phyloP scores from a whole-genome alignment of 2,329 filamentous ascomycete genomes.

The Exophiala xenobiotica region DNA sequence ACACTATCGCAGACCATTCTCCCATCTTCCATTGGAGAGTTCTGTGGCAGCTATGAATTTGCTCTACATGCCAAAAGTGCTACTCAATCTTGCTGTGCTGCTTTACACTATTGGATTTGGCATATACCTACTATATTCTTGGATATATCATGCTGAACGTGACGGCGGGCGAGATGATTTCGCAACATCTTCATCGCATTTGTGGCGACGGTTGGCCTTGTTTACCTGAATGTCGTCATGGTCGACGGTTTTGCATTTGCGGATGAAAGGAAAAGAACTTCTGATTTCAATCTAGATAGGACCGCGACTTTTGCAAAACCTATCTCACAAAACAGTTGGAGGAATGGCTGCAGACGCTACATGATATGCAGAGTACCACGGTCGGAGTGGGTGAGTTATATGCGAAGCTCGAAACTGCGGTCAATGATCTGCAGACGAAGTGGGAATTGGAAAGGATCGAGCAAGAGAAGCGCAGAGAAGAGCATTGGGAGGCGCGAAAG shows the following conservation, averaged over 20 bases:
- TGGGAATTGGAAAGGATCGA: constrained; percentile 4
- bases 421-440: constrained; percentile 1
- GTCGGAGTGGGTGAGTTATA: not conserved
- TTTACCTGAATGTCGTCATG: not conserved
- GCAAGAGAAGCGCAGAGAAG: not conserved
- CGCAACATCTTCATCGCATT: constrained; percentile 17
- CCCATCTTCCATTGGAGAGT: constrained; percentile 9
- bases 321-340: constrained; percentile 5
- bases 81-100: constrained; percentile 14
- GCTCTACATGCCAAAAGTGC: constrained; percentile 4
- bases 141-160: constrained; percentile 12
- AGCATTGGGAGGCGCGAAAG: not conserved
- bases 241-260: not conserved
- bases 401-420: not conserved
- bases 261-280: constrained; percentile 5
- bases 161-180: not conserved
- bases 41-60: constrained; percentile 10
- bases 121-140: constrained; percentile 11
- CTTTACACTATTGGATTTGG: constrained; percentile 14
- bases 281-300: constrained; percentile 4
- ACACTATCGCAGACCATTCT: constrained; percentile 6
- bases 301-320: constrained; percentile 9
- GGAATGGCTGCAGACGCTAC: constrained; percentile 3
- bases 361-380: constrained; percentile 5
- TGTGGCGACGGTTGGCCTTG: constrained; percentile 5